Evolutionary conservation across 2,329 filamentous ascomycete species (phyloP).

Genomic region (Alternaria angustiovoidea): DNA sequence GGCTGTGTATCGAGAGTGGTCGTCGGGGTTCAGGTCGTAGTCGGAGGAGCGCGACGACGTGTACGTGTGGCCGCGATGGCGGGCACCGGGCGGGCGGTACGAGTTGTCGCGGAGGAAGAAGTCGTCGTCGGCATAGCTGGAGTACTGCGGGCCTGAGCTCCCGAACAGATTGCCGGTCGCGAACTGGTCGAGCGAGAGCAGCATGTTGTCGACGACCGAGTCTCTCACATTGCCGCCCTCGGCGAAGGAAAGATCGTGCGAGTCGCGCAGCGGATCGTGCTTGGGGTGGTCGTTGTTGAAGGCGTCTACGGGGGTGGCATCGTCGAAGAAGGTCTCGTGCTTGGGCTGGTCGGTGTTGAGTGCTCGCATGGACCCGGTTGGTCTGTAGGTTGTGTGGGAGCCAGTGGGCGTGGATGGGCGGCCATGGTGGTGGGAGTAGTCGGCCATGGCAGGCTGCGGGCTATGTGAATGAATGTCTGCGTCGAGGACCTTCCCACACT

Average conservation of each 20-base stretch:
- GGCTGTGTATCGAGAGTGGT: slow-evolving; percentile 52
- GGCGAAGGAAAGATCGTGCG: slow-evolving; percentile 85
- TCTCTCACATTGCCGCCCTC: slow-evolving; percentile 74
- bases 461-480: slow-evolving; percentile 24
- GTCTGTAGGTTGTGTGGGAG: slow-evolving; percentile 32
- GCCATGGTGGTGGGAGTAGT: slow-evolving; percentile 30
- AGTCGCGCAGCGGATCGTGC: slow-evolving; percentile 59
- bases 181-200: slow-evolving; percentile 84
- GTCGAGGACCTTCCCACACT: slow-evolving; percentile 25
- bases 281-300: slow-evolving; percentile 22
- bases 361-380: slow-evolving; percentile 34
- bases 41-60: slow-evolving; percentile 68
- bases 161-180: slow-evolving; percentile 32
- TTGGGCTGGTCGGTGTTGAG: slow-evolving; percentile 42
- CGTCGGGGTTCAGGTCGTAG: slow-evolving; percentile 54
- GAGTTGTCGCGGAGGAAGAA: slow-evolving; percentile 48
- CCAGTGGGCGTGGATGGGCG: slow-evolving; percentile 45
- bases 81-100: slow-evolving; percentile 47
- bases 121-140: slow-evolving; percentile 49
- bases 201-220: slow-evolving; percentile 94
- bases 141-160: slow-evolving; percentile 36
- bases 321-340: slow-evolving; percentile 48
- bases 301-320: slow-evolving; percentile 47
- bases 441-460: slow-evolving; percentile 31
- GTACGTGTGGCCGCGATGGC: slow-evolving; percentile 66